Evolutionary conservation across 805 yeast species (phyloP).

Genomic region (Saccharomyces mikatae): DNA sequence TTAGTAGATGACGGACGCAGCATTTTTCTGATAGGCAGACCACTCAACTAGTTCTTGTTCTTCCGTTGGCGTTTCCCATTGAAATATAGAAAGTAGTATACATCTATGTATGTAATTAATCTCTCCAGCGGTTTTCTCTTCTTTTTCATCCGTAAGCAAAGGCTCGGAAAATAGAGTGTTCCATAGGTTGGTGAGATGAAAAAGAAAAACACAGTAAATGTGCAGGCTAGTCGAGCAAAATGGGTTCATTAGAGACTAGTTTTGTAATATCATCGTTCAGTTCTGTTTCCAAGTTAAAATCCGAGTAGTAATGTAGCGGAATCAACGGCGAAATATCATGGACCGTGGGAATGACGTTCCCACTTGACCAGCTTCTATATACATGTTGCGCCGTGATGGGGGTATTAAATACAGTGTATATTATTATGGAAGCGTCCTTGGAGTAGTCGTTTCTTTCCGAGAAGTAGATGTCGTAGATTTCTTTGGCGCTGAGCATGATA

Average conservation of each 20-base stretch:
- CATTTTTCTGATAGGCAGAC: neutral
- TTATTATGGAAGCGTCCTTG: conserved; percentile 9
- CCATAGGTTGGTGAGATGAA: neutral
- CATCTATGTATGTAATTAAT: neutral
- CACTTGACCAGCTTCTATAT: conserved; percentile 6
- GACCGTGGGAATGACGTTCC: neutral
- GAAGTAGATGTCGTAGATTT: conserved; percentile 12
- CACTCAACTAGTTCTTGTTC: conserved; percentile 6
- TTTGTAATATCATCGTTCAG: neutral
- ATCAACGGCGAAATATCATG: conserved; percentile 2
- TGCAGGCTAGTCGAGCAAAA: neutral
- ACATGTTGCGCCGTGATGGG: conserved; percentile 9
- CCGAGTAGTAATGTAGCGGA: conserved; percentile 2
- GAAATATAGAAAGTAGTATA: conserved; percentile 18
- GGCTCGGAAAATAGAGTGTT: neutral
- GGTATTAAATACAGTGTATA: conserved; percentile 10
- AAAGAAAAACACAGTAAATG: neutral
- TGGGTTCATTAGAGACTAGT: neutral
- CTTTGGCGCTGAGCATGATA: neutral
- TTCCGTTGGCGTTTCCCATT: conserved; percentile 59
- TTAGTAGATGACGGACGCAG: neutral
- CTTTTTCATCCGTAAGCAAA: neutral
- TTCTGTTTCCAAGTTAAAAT: neutral
- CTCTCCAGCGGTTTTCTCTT: neutral
- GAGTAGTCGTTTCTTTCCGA: conserved; percentile 15